These are phyloP conservation scores for Neopestalotiopsis rosae DNA, from an alignment of 2,329 filamentous ascomycete species.

Conservation along the genomic window DNA sequence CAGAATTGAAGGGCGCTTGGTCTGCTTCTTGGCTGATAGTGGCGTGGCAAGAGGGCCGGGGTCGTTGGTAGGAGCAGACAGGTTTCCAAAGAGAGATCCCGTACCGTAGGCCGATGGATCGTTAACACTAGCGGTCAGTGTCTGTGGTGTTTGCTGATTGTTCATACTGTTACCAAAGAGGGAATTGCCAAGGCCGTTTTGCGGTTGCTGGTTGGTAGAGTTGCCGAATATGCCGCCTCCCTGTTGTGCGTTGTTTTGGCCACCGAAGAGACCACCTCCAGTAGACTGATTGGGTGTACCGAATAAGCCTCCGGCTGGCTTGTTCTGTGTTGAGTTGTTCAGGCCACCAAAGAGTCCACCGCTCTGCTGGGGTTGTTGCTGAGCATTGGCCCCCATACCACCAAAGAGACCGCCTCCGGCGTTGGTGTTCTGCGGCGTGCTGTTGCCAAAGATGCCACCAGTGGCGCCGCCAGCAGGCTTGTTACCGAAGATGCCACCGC, in stretches of 20 bases:
- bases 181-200: constrained; percentile 54
- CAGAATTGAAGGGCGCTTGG: constrained; percentile 78
- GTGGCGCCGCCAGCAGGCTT: constrained; percentile 38
- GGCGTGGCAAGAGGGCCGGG: constrained; percentile 93
- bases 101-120: constrained; percentile 91
- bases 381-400: constrained; percentile 40
- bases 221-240: constrained; percentile 51
- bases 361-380: constrained; percentile 39
- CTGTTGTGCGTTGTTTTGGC: constrained; percentile 50
- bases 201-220: constrained; percentile 54
- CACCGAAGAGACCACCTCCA: constrained; percentile 61
- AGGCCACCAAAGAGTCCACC: constrained; percentile 54
- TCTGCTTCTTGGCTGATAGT: constrained; percentile 74
- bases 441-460: constrained; percentile 49
- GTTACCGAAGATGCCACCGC: constrained; percentile 53
- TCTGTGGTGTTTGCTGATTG: constrained; percentile 59
- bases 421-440: constrained; percentile 40
- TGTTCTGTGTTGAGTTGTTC: constrained; percentile 56
- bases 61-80: constrained; percentile 63
- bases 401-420: constrained; percentile 60
- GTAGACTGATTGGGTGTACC: constrained; percentile 48
- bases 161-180: constrained; percentile 63
- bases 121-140: constrained; percentile 78
- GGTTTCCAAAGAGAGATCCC: constrained; percentile 80
- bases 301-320: constrained; percentile 55